A percentile compares a stretch with the other conserved stretches of the same genome.
These are phyloP conservation scores for Candida qinlingensis DNA, from an alignment of 805 yeast species.

Conservation along the genomic window DNA sequence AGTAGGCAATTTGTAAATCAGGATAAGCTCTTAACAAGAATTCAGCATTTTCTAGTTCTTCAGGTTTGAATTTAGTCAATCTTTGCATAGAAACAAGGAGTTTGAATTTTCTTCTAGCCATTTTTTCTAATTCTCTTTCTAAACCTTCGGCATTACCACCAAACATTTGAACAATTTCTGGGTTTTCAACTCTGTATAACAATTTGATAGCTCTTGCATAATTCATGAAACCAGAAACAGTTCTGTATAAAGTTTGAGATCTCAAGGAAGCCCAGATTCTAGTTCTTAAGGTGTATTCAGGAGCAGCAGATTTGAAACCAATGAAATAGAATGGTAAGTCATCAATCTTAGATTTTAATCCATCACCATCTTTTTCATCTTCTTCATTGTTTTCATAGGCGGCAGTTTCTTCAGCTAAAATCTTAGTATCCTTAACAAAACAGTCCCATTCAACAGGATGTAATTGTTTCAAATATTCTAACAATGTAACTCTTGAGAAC, in stretches of 20 bases:
- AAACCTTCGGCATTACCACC: constrained; percentile 97
- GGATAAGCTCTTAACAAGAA: constrained; percentile 80
- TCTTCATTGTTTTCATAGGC: constrained; percentile 48
- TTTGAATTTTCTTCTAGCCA: constrained; percentile 81
- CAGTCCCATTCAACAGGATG: constrained; percentile 98
- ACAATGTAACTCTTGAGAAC: constrained; percentile 86
- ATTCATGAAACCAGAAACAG: constrained; percentile 98
- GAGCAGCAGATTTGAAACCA: constrained; percentile 97
- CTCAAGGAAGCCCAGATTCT: constrained; percentile 98
- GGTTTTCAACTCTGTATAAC: constrained; percentile 90
- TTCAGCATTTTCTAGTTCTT: constrained; percentile 76
- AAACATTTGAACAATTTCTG: constrained; percentile 93
- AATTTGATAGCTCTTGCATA: constrained; percentile 94
- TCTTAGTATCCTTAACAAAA: constrained; percentile 93
- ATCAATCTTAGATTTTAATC: constrained; percentile 76
- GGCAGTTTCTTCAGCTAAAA: constrained; percentile 91
- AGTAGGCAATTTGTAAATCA: constrained; percentile 82
- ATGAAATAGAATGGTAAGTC: constrained; percentile 93
- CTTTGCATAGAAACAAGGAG: constrained; percentile 85
- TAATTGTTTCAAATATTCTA: constrained; percentile 90
- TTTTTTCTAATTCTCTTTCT: constrained; percentile 88
- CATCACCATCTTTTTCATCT: constrained; percentile 56
- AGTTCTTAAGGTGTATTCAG: constrained; percentile 92
- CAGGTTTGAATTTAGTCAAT: constrained; percentile 62
- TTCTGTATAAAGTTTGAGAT: constrained; percentile 94